Conservation (phyloP, 257 asterid species). For the Nicotiana tabacum region DNA sequence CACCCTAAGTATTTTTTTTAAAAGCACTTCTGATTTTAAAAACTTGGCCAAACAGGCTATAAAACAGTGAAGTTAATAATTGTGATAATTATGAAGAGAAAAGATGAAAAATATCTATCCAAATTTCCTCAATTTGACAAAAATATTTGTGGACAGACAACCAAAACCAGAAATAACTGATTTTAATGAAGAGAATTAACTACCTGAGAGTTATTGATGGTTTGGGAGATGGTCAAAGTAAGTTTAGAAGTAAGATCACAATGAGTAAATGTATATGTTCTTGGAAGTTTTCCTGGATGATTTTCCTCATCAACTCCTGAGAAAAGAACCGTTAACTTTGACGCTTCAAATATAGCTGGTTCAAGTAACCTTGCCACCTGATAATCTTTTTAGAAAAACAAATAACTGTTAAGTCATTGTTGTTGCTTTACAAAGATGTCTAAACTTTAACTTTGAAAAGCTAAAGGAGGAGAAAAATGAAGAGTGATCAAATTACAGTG, state of each 20-base stretch:
- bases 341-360: slow-evolving; percentile 70
- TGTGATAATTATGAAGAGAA: too few species aligned
- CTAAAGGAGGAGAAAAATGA: neutral
- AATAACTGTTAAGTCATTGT: neutral
- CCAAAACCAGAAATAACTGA: too few species aligned
- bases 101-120: too few species aligned
- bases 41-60: too few species aligned
- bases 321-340: slow-evolving; percentile 55
- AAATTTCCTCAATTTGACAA: too few species aligned
- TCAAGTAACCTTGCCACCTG: slow-evolving; percentile 83
- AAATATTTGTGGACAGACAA: too few species aligned
- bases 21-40: too few species aligned
- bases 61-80: too few species aligned
- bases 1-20: too few species aligned
- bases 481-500: slow-evolving; percentile 40
- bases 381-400: neutral
- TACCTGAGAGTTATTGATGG: slow-evolving; percentile 40
- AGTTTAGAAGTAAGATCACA: slow-evolving; percentile 60
- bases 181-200: too few species aligned
- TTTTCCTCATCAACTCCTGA: slow-evolving; percentile 49
- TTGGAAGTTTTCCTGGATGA: slow-evolving; percentile 61
- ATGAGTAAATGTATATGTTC: slow-evolving; percentile 63
- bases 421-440: neutral
- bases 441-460: too few species aligned
- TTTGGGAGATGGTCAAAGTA: slow-evolving; percentile 61